Evolutionary conservation across 305 asterid genomes (phyloP).

Genomic region (Stenogyne calaminthoides): DNA sequence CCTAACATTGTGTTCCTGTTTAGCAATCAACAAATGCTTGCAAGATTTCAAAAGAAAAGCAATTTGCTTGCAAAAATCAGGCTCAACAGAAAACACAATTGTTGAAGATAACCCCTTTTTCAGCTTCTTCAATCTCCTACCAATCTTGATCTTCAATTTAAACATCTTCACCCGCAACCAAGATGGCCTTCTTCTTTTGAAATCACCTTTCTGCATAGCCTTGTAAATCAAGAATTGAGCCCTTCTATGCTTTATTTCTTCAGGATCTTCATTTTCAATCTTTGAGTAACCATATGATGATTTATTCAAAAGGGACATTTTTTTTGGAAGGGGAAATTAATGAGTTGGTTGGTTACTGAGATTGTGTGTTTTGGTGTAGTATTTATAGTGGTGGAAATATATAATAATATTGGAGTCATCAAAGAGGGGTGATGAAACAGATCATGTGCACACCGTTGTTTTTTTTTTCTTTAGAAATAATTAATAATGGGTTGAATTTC

Average conservation of each 20-base stretch:
- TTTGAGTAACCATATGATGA: constrained; percentile 48
- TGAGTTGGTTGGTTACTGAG: background rate
- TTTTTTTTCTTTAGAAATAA: constrained; percentile 11
- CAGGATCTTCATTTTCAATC: constrained; percentile 57
- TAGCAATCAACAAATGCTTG: constrained; percentile 47
- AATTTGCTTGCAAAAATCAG: constrained; percentile 45
- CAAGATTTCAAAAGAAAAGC: constrained; percentile 48
- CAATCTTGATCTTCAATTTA: constrained; percentile 61
- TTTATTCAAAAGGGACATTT: constrained; percentile 35
- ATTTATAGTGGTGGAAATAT: constrained; percentile 45
- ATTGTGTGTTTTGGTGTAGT: constrained; percentile 26
- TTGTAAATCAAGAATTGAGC: constrained; percentile 85
- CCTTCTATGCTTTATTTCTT: constrained; percentile 50
- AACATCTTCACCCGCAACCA: constrained; percentile 59
- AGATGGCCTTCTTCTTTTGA: constrained; percentile 42
- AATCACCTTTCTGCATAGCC: constrained; percentile 56
- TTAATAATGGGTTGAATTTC: constrained; percentile 31
- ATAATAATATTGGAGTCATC: constrained; percentile 17
- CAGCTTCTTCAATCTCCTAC: constrained; percentile 51
- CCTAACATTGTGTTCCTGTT: constrained; percentile 27
- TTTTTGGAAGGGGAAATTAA: background rate
- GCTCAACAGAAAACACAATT: constrained; percentile 35
- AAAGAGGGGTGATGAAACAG: constrained; percentile 41
- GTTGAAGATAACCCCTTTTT: constrained; percentile 48
- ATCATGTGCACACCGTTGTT: constrained; percentile 43